phyloP scores from a whole-genome alignment of 2,329 filamentous ascomycete genomes.

The Albophoma yamanashiensis region DNA sequence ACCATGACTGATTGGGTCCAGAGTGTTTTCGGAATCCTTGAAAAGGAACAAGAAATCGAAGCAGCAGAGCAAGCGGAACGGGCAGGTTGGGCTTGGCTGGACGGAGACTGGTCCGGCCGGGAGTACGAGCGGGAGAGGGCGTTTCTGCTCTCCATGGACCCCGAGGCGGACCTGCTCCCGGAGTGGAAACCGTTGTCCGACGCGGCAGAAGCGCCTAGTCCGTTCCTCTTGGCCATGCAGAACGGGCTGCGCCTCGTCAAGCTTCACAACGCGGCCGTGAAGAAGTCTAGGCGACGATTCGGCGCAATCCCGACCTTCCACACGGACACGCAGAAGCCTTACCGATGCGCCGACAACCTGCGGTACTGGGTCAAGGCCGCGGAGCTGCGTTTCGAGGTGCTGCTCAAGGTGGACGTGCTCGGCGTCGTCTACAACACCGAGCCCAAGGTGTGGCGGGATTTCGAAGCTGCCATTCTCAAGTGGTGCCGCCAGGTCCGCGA shows the following conservation, averaged over 20 bases:
- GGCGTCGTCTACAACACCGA: constrained; percentile 70
- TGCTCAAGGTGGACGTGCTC: constrained; percentile 74
- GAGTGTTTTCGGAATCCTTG: constrained; percentile 66
- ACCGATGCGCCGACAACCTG: constrained; percentile 86
- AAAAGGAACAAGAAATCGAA: constrained; percentile 67
- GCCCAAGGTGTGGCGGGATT: constrained; percentile 62
- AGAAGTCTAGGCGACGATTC: constrained; percentile 76
- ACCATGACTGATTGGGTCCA: constrained; percentile 71
- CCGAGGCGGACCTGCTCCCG: constrained; percentile 49
- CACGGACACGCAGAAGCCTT: constrained; percentile 88
- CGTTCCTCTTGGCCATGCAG: constrained; percentile 63
- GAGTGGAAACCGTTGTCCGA: constrained; percentile 46
- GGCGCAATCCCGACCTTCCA: constrained; percentile 84
- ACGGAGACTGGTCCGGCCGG: constrained; percentile 61
- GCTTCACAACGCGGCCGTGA: constrained; percentile 82
- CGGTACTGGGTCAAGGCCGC: constrained; percentile 95
- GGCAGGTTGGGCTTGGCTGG: constrained; percentile 71
- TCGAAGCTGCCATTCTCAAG: constrained; percentile 70
- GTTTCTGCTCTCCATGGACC: constrained; percentile 70
- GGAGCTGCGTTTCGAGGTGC: constrained; percentile 84
- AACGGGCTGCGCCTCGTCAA: constrained; percentile 74
- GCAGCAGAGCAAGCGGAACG: constrained; percentile 59
- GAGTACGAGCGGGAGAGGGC: constrained; percentile 71
- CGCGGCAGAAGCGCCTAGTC: constrained; percentile 46
- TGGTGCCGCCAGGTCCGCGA: constrained; percentile 79